Evolutionary conservation across 2,329 filamentous ascomycete species (phyloP).

Genomic region (Epichloe festucae): DNA sequence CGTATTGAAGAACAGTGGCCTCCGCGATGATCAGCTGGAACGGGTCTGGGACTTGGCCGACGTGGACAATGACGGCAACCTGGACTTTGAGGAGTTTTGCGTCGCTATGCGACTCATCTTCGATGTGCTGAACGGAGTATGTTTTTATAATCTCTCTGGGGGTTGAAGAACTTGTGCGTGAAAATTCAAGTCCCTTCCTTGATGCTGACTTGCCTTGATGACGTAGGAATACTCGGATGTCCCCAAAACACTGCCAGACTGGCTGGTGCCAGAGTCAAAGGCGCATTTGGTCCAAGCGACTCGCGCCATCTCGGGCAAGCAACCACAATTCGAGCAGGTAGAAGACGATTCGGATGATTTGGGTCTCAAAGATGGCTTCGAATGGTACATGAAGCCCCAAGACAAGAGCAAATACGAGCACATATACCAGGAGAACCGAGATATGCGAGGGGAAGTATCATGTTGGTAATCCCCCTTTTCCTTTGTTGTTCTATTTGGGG

Average conservation of each 20-base stretch:
- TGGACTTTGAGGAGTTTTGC: conserved; percentile 99
- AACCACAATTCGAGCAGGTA: conserved; percentile 72
- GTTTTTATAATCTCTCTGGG: conserved; percentile 3
- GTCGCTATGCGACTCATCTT: conserved; percentile 98
- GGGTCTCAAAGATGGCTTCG: conserved; percentile 89
- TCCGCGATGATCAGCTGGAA: conserved; percentile 71
- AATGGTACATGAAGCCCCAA: conserved; percentile 95
- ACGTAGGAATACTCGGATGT: conserved; percentile 76
- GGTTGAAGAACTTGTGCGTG: neutral
- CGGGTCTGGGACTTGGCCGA: conserved; percentile 94
- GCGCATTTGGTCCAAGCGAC: conserved; percentile 77
- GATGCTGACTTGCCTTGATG: neutral
- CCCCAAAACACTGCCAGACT: conserved; percentile 76
- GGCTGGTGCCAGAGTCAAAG: conserved; percentile 93
- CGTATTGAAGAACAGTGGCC: conserved; percentile 49
- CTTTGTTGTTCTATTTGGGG: too few relatives aligned
- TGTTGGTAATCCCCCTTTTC: conserved; percentile 37
- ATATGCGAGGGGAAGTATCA: conserved; percentile 70
- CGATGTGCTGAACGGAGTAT: conserved; percentile 86
- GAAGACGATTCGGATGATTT: conserved; percentile 71
- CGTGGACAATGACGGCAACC: conserved; percentile 90
- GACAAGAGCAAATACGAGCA: conserved; percentile 94
- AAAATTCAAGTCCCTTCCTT: neutral
- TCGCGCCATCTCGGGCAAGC: conserved; percentile 65
- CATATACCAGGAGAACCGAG: conserved; percentile 87